Evolutionary conservation across 345 rosid genomes (phyloP).

Genomic region (Arabis alpina): DNA sequence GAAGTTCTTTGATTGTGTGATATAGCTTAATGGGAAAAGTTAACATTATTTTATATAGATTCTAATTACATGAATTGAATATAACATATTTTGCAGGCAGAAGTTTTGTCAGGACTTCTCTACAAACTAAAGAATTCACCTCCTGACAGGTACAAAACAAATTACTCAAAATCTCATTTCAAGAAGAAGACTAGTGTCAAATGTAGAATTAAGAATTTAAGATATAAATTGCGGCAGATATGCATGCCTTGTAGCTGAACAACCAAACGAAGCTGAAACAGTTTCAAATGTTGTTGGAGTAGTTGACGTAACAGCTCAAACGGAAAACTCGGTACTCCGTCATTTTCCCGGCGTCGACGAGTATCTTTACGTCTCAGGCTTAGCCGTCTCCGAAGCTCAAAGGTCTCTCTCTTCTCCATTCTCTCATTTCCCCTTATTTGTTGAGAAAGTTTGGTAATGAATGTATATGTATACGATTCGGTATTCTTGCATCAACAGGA

Average conservation of each 20-base stretch:
- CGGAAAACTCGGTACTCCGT: constrained; percentile 57
- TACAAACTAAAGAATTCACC: constrained; percentile 85
- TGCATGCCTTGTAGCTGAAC: constrained; percentile 83
- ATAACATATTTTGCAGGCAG: constrained; percentile 59
- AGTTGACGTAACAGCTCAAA: constrained; percentile 73
- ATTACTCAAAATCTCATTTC: neutral
- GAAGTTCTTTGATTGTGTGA: neutral
- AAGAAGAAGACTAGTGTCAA: no score
- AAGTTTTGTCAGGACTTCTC: constrained; percentile 77
- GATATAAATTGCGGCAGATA: constrained; percentile 48
- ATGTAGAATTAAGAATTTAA: no score
- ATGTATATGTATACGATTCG: neutral
- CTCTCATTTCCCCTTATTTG: no score
- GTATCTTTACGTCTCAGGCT: constrained; percentile 87
- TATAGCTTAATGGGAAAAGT: no score
- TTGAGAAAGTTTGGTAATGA: neutral
- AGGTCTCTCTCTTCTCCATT: constrained; percentile 46
- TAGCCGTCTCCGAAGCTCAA: constrained; percentile 53
- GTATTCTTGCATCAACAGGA: constrained; percentile 46
- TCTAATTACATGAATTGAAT: neutral
- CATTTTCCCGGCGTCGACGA: constrained; percentile 65
- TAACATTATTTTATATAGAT: no score
- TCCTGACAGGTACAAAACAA: constrained; percentile 60
- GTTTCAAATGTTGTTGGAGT: constrained; percentile 60
- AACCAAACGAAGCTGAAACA: constrained; percentile 40